Base-by-base conservation (phyloP, 1,284 basidiomycete species). In the Apiotrichum porosum region DNA sequence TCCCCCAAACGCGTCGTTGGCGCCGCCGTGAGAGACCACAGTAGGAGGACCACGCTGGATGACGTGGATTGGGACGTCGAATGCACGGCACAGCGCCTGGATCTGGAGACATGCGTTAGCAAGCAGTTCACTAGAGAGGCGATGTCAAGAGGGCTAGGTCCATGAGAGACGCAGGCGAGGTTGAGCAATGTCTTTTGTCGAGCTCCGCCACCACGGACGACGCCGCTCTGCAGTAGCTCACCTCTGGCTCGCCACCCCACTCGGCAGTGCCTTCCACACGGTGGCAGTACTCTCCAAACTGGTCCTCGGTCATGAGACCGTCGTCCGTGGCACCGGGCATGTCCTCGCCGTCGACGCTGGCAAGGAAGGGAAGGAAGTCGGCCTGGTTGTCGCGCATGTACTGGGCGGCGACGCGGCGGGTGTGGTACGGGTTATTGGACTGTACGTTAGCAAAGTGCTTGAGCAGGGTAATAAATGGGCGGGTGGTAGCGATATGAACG, bases 171-270 rank as follows among this genome's bases (percentile, higher is more conserved):
- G n/a, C n/a, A n/a, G n/a, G n/a, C n/a, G n/a, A n/a, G n/a, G n/a
- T n/a, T n/a, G n/a, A n/a, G n/a, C n/a, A n/a, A n/a, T n/a, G n/a
- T n/a, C n/a, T n/a, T n/a, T 30, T 14, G 28, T 30, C 28, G 28
- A 14, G 28, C 9, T 14, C 28, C 28, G 9, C 28, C 8, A 9
- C 28, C 14, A 14, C 28, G 28, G 28, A 8, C 28, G 9, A 30
- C 9, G 28, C 9, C 28, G 28, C 26, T 12, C 26, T 28, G 8
- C 26, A 28, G 26, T 28, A 12, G 26, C 77, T 51, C 36, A 80
- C 78, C 66, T 98, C 95, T 3, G 92, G 93, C 73, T 98, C 91
- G 32, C 95, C 95, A 38, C 95, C 95, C 95, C 95, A 98, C 28
- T 84, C 81, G 9, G 83, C 87, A 9, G 91, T 94, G 62, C 85